phyloP scores from a whole-genome alignment of 768 basidiomycete genomes.

The Termitomyces sp. region DNA sequence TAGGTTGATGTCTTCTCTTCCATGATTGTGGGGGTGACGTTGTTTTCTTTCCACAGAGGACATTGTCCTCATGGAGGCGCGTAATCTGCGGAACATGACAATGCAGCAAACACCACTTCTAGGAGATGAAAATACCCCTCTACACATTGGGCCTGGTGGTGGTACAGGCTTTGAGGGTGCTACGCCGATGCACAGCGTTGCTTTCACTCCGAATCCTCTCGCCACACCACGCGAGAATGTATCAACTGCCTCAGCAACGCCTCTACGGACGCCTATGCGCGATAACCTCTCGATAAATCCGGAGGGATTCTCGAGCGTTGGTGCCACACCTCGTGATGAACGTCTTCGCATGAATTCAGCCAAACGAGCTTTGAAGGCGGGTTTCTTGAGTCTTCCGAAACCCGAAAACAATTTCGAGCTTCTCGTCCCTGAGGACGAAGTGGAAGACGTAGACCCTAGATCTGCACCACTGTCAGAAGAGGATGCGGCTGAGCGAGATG shows the following conservation, averaged over 20 bases:
- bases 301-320: constrained; percentile 50
- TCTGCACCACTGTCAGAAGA: constrained; percentile 50
- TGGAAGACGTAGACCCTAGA: constrained; percentile 50
- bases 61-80: constrained; percentile 89
- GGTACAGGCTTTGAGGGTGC: constrained; percentile 95
- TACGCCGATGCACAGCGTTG: constrained; percentile 86
- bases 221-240: constrained; percentile 70
- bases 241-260: constrained; percentile 58
- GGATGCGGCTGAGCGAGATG: constrained; percentile 93
- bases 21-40: not conserved
- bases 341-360: constrained; percentile 56
- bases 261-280: constrained; percentile 90
- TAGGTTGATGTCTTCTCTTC: constrained; percentile 23
- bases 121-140: constrained; percentile 95
- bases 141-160: constrained; percentile 68
- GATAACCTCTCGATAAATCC: constrained; percentile 91
- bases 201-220: constrained; percentile 95
- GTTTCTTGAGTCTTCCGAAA: constrained; percentile 80
- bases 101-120: constrained; percentile 90
- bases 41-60: constrained; percentile 60
- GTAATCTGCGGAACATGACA: constrained; percentile 93
- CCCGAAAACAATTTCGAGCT: constrained; percentile 98
- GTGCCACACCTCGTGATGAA: constrained; percentile 76
- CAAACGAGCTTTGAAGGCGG: constrained; percentile 74
- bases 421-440: constrained; percentile 86